phyloP scores from a whole-genome alignment of 2,329 filamentous ascomycete genomes.

The Xylariaceae sp. region DNA sequence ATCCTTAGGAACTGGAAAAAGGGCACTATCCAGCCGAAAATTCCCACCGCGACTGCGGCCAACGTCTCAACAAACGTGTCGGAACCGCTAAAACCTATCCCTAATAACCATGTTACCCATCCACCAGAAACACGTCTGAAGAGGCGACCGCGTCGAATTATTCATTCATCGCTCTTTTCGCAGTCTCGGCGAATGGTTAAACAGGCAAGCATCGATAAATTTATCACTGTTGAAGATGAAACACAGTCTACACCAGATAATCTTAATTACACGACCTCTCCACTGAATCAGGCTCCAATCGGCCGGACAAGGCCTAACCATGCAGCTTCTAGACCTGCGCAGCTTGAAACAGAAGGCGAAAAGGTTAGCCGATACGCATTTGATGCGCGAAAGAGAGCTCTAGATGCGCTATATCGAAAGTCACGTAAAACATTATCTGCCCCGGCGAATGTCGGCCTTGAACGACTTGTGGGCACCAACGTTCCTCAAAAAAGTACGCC shows the following conservation, averaged over 20 bases:
- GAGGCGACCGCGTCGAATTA: constrained; percentile 6
- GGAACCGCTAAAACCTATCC: constrained; percentile 30
- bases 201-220: constrained; percentile 37
- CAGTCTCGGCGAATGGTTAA: constrained; percentile 32
- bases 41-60: constrained; percentile 35
- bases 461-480: constrained; percentile 37
- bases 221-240: constrained; percentile 30
- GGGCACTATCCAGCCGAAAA: constrained; percentile 53
- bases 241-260: constrained; percentile 3
- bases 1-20: constrained; percentile 58
- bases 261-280: neutral
- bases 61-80: constrained; percentile 21
- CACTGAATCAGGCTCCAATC: constrained; percentile 5
- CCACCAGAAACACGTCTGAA: constrained; percentile 7
- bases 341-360: constrained; percentile 54
- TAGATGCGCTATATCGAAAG: constrained; percentile 58
- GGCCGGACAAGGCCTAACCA: constrained; percentile 19
- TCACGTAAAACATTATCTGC: constrained; percentile 35
- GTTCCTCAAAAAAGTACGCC: constrained; percentile 22
- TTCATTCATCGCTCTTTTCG: constrained; percentile 30
- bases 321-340: constrained; percentile 49
- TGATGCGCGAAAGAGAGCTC: constrained; percentile 52
- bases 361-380: constrained; percentile 46
- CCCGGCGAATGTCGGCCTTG: constrained; percentile 39
- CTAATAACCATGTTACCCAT: constrained; percentile 20